Conservation (phyloP, 257 asterid genomes). For the Schizonepeta tenuifolia region DNA sequence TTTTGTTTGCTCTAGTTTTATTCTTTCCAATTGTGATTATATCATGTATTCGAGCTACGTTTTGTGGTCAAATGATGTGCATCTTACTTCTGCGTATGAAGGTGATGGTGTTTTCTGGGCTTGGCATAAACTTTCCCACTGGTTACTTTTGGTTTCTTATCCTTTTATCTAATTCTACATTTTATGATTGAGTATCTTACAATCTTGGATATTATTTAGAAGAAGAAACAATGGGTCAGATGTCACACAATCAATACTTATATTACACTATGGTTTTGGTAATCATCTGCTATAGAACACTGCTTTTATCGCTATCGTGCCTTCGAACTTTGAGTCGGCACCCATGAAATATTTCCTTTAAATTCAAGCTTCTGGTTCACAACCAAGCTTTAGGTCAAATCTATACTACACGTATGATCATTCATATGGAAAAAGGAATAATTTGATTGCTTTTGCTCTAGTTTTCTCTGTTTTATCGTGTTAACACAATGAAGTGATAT, state of each 20-base stretch:
- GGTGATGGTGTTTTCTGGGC: background rate
- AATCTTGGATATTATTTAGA: conserved; percentile 4
- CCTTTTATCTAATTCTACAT: background rate
- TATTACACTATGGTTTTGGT: background rate
- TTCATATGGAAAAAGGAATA: background rate
- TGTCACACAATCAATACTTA: too few relatives aligned
- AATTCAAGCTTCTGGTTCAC: conserved; percentile 4
- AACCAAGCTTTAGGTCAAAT: background rate
- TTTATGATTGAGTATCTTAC: background rate
- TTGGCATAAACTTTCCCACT: background rate
- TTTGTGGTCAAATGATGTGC: background rate
- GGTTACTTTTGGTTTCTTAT: background rate
- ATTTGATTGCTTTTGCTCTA: background rate
- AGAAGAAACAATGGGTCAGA: background rate
- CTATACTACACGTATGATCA: background rate
- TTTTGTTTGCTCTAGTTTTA: conserved; percentile 23
- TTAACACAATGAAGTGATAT: background rate
- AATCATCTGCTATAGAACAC: background rate
- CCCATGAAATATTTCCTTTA: background rate
- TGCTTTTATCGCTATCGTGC: background rate
- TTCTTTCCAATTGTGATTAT: background rate
- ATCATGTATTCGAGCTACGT: background rate
- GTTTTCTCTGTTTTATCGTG: background rate
- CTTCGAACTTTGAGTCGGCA: background rate
- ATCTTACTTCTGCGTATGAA: conserved; percentile 12